Evolutionary conservation across 768 basidiomycete species (phyloP).

Genomic region (Russula sp.): DNA sequence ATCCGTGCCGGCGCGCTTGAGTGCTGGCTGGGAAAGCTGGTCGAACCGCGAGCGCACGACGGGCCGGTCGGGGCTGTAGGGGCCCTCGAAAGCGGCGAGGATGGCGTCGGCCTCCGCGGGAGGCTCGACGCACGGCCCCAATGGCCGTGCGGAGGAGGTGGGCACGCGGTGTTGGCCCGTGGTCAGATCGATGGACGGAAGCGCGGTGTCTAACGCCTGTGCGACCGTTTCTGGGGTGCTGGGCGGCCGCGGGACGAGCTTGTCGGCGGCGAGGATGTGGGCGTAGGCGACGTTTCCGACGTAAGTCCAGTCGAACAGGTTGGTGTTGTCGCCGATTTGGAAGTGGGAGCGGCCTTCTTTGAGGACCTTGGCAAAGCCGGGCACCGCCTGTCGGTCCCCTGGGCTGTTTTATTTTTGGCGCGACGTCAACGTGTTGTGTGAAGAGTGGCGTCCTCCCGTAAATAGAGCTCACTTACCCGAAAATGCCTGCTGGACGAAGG

Average conservation of each 20-base stretch:
- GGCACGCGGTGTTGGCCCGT: slow-evolving; percentile 62
- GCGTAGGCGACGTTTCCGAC: slow-evolving; percentile 93
- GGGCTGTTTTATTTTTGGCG: slow-evolving; percentile 45
- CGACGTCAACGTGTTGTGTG: neutral
- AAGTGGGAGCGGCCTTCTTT: slow-evolving; percentile 79
- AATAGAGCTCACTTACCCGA: slow-evolving; percentile 56
- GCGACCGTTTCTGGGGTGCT: slow-evolving; percentile 33
- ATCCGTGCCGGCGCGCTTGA: slow-evolving; percentile 46
- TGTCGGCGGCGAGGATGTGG: slow-evolving; percentile 90
- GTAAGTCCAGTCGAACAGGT: slow-evolving; percentile 95
- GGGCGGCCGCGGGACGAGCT: slow-evolving; percentile 52
- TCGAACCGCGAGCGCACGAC: slow-evolving; percentile 79
- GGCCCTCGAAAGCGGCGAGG: slow-evolving; percentile 48
- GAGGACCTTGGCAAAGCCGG: slow-evolving; percentile 74
- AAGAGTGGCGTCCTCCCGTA: neutral
- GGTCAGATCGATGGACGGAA: slow-evolving; percentile 61
- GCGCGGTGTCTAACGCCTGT: slow-evolving; percentile 41
- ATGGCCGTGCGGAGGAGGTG: slow-evolving; percentile 71
- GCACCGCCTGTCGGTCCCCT: slow-evolving; percentile 83
- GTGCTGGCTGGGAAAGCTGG: slow-evolving; percentile 55
- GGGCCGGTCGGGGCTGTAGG: slow-evolving; percentile 41
- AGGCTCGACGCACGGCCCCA: slow-evolving; percentile 71
- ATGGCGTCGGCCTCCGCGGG: slow-evolving; percentile 54
- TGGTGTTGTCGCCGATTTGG: slow-evolving; percentile 91
- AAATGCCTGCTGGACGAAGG: slow-evolving; percentile 89